Evolutionary conservation across 495 filamentous ascomycete species (phyloP), one percentile per base, ranked within the genome.

Genomic region (Podospora anserina): DNA sequence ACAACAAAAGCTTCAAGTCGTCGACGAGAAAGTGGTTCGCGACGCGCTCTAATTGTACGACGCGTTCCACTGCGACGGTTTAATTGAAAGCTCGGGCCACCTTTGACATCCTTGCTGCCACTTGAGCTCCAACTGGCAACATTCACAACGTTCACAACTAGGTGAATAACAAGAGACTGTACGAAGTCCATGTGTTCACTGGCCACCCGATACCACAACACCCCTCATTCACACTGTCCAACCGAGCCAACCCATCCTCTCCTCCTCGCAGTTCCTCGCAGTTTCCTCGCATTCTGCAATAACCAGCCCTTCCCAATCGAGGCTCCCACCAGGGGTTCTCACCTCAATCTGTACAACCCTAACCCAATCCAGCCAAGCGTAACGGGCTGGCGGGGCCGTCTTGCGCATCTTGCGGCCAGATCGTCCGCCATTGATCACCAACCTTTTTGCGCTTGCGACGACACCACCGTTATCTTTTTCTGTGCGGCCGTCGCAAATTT

Each of bases 71-170:
- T 15, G 16, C 1, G 23, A 32, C 28, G 30, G 28, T 39, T 63
- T 63, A 63, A 63, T 63, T 63, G 61, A 63, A 63, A 63, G 61
- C 61, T 63, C 61, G 61, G 61, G n/a, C 61, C 61, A 34, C 20
- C 4, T 49, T 49, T 26, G 23, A n/a, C 23, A 23, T 23, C 23
- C 7, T 26, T 58, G 55, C 23, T 26, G 4, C 30, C 30, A 49
- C 39, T 49, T 49, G 39, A 11, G 34, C 39, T 49, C 15, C 39
- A 49, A 16, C 39, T 13, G 34, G 23, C 30, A 32, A 32, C 30
- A 32, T 32, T 32, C 4, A 32, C 30, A 32, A 32, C 23, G 1
- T 23, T 23, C 23, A 23, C 23, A 23, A 23, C 23, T 23, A 23
- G 23, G 23, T 23, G 23, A 23, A 23, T 23, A 23, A 23, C 23